Evolutionary conservation across 352 stramenopile species (phyloP).

Genomic region (Pythium scleroteichum): DNA sequence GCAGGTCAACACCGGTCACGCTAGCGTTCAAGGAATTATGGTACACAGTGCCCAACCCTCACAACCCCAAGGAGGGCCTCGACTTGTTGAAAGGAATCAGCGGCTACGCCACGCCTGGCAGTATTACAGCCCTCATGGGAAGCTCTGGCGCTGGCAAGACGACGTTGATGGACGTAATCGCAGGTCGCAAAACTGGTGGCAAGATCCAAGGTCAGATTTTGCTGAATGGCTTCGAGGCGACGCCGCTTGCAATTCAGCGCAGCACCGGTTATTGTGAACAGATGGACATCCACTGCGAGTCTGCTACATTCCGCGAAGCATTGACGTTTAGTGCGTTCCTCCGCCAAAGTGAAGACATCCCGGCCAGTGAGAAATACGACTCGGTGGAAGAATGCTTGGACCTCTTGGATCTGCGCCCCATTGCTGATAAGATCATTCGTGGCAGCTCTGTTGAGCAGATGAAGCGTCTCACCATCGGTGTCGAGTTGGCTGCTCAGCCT

Average conservation of each 20-base stretch:
- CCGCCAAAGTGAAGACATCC: conserved; percentile 42
- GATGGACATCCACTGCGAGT: conserved; percentile 87
- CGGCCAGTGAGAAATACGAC: conserved; percentile 32
- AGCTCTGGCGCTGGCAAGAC: conserved; percentile 88
- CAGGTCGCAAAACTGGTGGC: conserved; percentile 91
- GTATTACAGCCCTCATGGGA: conserved; percentile 69
- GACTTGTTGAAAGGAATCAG: conserved; percentile 49
- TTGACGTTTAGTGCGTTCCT: conserved; percentile 91
- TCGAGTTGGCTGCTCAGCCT: conserved; percentile 72
- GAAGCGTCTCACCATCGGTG: conserved; percentile 52
- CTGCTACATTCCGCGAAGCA: conserved; percentile 56
- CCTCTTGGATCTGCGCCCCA: conserved; percentile 29
- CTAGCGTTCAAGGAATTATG: conserved; percentile 43
- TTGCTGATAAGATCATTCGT: conserved; percentile 32
- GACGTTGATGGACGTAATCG: conserved; percentile 94
- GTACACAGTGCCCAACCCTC: conserved; percentile 35
- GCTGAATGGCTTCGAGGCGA: conserved; percentile 87
- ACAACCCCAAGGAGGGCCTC: conserved; percentile 1
- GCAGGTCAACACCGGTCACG: conserved; percentile 28
- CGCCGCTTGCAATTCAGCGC: conserved; percentile 41
- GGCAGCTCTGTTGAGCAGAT: conserved; percentile 41
- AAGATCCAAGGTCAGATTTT: conserved; percentile 78
- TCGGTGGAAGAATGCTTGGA: conserved; percentile 43
- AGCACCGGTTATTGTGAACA: conserved; percentile 48
- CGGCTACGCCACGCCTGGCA: conserved; percentile 48